phyloP scores from a whole-genome alignment of 108 stramenopile species.

The Cyclotella kingstonii region DNA sequence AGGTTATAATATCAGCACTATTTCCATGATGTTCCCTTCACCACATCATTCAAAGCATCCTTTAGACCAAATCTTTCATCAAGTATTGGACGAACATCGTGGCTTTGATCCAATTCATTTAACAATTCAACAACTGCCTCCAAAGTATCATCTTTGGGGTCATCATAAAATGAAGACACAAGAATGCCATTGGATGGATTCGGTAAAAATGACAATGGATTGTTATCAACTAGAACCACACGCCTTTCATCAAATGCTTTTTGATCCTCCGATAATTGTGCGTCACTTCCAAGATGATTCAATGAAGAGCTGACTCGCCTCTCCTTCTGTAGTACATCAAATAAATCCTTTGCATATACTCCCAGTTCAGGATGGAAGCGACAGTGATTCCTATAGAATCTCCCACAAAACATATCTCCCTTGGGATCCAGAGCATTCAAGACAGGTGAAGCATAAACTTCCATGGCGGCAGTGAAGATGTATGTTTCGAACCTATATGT shows the following conservation, averaged over 20 bases:
- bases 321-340: slow-evolving; percentile 58
- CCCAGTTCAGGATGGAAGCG: slow-evolving; percentile 62
- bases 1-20: neutral
- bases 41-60: slow-evolving; percentile 60
- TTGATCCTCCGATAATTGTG: neutral
- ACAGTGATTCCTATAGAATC: slow-evolving; percentile 92
- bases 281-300: neutral
- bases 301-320: neutral
- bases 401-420: slow-evolving; percentile 69
- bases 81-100: slow-evolving; percentile 91
- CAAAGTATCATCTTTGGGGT: slow-evolving; percentile 90
- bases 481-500: slow-evolving; percentile 86
- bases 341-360: slow-evolving; percentile 87
- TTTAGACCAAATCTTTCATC: slow-evolving; percentile 81
- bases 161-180: slow-evolving; percentile 97
- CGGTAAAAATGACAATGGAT: slow-evolving; percentile 88
- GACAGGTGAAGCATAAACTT: slow-evolving; percentile 93
- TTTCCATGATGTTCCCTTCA: slow-evolving; percentile 24
- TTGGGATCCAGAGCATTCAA: slow-evolving; percentile 92
- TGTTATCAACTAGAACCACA: slow-evolving; percentile 97
- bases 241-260: slow-evolving; percentile 52
- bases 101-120: slow-evolving; percentile 76
- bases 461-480: slow-evolving; percentile 97
- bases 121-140: slow-evolving; percentile 89
- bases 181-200: slow-evolving; percentile 98